Evolutionary conservation across 129 eudicot species (phyloP), one percentile per base, ranked within the genome.

Genomic region (Helichrysum umbraculigerum): DNA sequence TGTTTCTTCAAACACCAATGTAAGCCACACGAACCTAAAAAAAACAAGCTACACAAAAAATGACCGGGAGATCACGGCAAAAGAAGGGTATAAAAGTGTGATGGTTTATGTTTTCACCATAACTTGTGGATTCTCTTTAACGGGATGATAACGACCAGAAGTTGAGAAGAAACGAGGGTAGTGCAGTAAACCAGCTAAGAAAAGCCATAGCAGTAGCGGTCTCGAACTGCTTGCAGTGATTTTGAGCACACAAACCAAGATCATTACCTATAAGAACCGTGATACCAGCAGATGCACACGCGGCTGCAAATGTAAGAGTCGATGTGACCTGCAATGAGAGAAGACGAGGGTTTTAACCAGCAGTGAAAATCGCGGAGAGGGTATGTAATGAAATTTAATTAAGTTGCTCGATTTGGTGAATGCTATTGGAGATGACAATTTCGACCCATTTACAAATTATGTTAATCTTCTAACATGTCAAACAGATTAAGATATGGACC

Each of bases 261-360:
- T 91, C 97, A n/a, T 91, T 91, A 52, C 90, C 89, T 33, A 91
- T 85, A 20, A 91, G 97, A 60, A 91, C 97, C 16, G 97, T 89
- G 52, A 91, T 91, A 84, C 97, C 97, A 54, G 97, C 97, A 61
- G 97, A 91, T 58, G 95, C 95, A 78, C 95, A 85, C 19, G 97
- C 97, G 37, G 97, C 97, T 0, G 95, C 92, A 82, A 91, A 89
- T 61, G 88, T 91, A 41, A 91, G 90, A 58, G 90, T 91, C 62
- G 92, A 88, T 39, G 92, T 87, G 28, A 91, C 88, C 97, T 91
- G 96, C 81, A 68, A 19, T 39, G 61, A 10, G 34, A 33, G 16
- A 29, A 11, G 60, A 66, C 10, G 34, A 20, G 11, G 8, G 29
- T 15, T 28, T 4, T 17, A 9, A 54, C 35, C 7, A 78, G 63